Percentiles rank a stretch among this genome's conserved stretches.
Conservation (phyloP, 768 basidiomycete genomes). For the Termitomyces sp. region DNA sequence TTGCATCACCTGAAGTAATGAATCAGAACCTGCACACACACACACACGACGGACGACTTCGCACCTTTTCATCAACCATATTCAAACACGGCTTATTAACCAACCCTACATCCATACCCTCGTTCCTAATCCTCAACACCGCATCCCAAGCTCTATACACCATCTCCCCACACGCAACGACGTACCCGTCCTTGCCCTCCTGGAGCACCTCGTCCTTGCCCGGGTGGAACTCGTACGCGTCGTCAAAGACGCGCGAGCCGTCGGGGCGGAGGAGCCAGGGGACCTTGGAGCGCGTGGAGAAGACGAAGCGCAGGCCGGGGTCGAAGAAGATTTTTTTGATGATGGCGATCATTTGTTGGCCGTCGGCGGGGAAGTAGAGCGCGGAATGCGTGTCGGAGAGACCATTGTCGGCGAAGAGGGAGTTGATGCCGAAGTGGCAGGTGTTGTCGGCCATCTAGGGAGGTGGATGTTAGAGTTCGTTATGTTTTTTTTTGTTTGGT, state of each 20-base stretch:
- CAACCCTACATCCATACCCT: slow-evolving; percentile 77
- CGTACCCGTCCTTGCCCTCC: slow-evolving; percentile 77
- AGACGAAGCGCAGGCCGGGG: slow-evolving; percentile 78
- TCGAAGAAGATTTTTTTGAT: slow-evolving; percentile 81
- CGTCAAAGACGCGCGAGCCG: slow-evolving; percentile 37
- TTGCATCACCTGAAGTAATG: slow-evolving; percentile 42
- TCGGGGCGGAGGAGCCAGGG: slow-evolving; percentile 82
- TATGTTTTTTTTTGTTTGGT: too few relatives aligned
- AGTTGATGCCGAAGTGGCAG: slow-evolving; percentile 67
- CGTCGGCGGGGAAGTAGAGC: slow-evolving; percentile 88
- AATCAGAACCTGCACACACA: too few relatives aligned
- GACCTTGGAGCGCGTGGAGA: slow-evolving; percentile 88
- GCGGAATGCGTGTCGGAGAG: slow-evolving; percentile 75
- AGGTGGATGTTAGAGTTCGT: too few relatives aligned
- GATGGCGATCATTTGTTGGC: slow-evolving; percentile 75
- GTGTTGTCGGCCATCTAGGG: slow-evolving; percentile 42
- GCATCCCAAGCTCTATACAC: slow-evolving; percentile 83
- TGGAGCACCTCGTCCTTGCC: slow-evolving; percentile 82
- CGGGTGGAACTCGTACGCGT: slow-evolving; percentile 74
- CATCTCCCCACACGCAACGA: slow-evolving; percentile 87
- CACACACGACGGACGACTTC: background rate
- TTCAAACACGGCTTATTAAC: slow-evolving; percentile 87
- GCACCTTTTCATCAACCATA: slow-evolving; percentile 76
- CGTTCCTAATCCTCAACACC: slow-evolving; percentile 65
- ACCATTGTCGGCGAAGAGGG: slow-evolving; percentile 86